Percentiles rank a stretch among this genome's conserved stretches.
phyloP scores from a whole-genome alignment of 2,329 filamentous ascomycete genomes.

The Zalaria sp. region DNA sequence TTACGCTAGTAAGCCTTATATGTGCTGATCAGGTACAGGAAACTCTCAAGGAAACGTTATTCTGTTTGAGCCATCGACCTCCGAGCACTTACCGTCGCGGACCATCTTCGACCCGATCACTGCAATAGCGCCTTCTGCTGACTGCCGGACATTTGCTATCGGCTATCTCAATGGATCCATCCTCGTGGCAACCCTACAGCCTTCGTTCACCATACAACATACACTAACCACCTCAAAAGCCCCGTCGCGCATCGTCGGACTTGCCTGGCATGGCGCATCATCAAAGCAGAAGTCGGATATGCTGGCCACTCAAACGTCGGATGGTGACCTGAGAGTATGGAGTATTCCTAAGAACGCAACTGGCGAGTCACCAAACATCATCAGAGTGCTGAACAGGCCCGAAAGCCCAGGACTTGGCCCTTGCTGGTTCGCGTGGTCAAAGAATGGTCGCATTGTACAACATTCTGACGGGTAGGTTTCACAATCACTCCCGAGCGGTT shows the following conservation, averaged over 20 bases:
- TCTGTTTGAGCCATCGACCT: slow-evolving; percentile 82
- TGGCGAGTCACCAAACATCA: slow-evolving; percentile 60
- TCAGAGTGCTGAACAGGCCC: slow-evolving; percentile 68
- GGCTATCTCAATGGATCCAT: slow-evolving; percentile 93
- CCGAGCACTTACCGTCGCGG: slow-evolving; percentile 78
- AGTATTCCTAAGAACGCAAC: slow-evolving; percentile 75
- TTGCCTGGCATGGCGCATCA: slow-evolving; percentile 94
- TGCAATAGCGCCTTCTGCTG: slow-evolving; percentile 74
- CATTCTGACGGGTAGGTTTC: slow-evolving; percentile 69
- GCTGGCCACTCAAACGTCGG: slow-evolving; percentile 82
- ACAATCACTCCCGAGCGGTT: no score
- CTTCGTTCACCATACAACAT: slow-evolving; percentile 86
- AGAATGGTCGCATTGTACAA: slow-evolving; percentile 91
- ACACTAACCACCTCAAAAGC: slow-evolving; percentile 72
- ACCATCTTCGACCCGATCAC: slow-evolving; percentile 94
- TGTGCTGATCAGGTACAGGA: slow-evolving; percentile 38
- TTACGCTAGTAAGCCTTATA: slow-evolving; percentile 1
- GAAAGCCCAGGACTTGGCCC: slow-evolving; percentile 61
- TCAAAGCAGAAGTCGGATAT: slow-evolving; percentile 95
- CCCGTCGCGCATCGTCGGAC: slow-evolving; percentile 72
- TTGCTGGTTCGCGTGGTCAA: slow-evolving; percentile 98
- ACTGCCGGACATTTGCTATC: slow-evolving; percentile 91
- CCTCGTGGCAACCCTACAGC: slow-evolving; percentile 75
- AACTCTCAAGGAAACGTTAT: slow-evolving; percentile 89
- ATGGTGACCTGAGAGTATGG: slow-evolving; percentile 91